Percentiles rank a stretch among this genome's conserved stretches.
phyloP scores from a whole-genome alignment of 192 early-diverging fungal species.

The Linnemannia hyalina region DNA sequence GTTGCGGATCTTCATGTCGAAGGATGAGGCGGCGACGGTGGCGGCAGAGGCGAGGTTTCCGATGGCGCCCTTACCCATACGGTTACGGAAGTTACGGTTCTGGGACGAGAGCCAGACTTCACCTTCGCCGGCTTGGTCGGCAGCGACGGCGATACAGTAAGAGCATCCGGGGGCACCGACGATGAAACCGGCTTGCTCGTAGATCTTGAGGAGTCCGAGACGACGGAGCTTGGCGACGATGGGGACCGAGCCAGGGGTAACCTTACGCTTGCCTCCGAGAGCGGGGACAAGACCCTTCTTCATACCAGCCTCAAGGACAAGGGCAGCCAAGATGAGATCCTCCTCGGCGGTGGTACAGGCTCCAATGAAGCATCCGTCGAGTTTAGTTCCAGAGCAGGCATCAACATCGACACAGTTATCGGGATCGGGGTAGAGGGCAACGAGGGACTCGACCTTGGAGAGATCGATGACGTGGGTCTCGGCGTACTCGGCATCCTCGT shows the following conservation, averaged over 20 bases:
- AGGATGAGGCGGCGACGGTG: slow-evolving; percentile 83
- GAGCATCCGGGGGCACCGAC: slow-evolving; percentile 85
- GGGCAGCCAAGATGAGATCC: slow-evolving; percentile 81
- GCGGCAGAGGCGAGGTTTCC: slow-evolving; percentile 84
- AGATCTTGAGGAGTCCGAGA: slow-evolving; percentile 79
- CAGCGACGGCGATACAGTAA: slow-evolving; percentile 85
- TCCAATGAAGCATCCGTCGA: slow-evolving; percentile 87
- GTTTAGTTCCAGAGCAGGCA: slow-evolving; percentile 70
- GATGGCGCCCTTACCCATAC: slow-evolving; percentile 86
- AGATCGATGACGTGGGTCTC: slow-evolving; percentile 84
- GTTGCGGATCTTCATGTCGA: slow-evolving; percentile 79
- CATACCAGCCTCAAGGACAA: slow-evolving; percentile 81
- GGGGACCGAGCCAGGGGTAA: slow-evolving; percentile 83
- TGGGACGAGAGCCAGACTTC: slow-evolving; percentile 88
- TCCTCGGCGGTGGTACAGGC: slow-evolving; percentile 89
- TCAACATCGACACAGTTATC: slow-evolving; percentile 80
- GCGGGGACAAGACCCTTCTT: slow-evolving; percentile 76
- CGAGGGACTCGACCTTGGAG: slow-evolving; percentile 74
- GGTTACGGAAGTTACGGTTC: slow-evolving; percentile 89
- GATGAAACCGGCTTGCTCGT: slow-evolving; percentile 81
- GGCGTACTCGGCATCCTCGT: slow-evolving; percentile 81
- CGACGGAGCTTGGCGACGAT: slow-evolving; percentile 84
- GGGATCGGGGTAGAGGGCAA: slow-evolving; percentile 81
- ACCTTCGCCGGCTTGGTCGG: slow-evolving; percentile 81
- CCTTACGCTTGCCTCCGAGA: slow-evolving; percentile 73